A percentile compares a stretch with the other conserved stretches of the same genome.
Evolutionary conservation across 2,329 filamentous ascomycete genomes (phyloP).

Genomic region (Colletotrichum phormii): DNA sequence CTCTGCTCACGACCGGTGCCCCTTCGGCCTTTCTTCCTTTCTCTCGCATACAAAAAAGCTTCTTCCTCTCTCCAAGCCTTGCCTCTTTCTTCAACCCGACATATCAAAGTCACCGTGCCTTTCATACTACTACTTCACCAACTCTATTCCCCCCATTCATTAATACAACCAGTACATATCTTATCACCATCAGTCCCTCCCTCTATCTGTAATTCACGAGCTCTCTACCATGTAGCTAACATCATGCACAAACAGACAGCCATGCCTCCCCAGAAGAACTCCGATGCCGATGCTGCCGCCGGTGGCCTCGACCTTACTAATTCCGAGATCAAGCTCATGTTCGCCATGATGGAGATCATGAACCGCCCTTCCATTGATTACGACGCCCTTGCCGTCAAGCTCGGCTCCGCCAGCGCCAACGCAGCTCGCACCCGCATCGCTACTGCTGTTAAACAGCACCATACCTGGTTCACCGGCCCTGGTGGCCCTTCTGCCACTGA

Average conservation of each 20-base stretch:
- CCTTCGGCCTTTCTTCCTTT: background rate
- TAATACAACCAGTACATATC: background rate
- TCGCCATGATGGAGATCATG: background rate
- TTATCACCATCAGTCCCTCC: background rate
- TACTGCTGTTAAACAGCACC: background rate
- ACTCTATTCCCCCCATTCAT: background rate
- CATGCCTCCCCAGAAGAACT: background rate
- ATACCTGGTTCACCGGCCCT: conserved; percentile 2
- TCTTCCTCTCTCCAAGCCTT: background rate
- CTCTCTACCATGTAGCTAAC: background rate
- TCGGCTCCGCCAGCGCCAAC: conserved; percentile 18
- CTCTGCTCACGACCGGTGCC: background rate
- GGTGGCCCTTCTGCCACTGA: background rate
- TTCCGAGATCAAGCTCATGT: conserved; percentile 10
- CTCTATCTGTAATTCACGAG: background rate
- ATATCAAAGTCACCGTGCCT: background rate
- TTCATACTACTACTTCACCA: background rate
- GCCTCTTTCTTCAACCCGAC: background rate
- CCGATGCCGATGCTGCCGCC: no score
- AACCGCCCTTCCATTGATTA: background rate
- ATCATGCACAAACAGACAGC: background rate
- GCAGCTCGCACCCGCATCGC: conserved; percentile 18
- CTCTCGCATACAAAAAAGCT: background rate
- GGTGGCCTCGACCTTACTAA: background rate
- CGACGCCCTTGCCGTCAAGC: conserved; percentile 5